Conservation (phyloP, 345 rosid genomes). For the Eucalyptus marginata region DNA sequence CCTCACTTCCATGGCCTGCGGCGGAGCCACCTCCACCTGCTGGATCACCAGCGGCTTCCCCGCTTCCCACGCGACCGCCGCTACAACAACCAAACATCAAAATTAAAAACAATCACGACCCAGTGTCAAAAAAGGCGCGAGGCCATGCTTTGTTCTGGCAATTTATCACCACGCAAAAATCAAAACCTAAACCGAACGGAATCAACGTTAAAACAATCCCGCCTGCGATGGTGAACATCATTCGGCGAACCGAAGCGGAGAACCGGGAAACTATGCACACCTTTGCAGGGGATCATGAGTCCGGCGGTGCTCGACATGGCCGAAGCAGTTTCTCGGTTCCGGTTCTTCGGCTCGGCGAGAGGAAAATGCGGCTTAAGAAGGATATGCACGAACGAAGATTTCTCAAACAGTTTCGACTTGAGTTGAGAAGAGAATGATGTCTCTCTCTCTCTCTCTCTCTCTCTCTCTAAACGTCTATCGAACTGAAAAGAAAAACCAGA, state of each 20-base stretch:
- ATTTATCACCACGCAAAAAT: neutral
- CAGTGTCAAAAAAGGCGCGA: neutral
- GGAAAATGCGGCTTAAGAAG: neutral
- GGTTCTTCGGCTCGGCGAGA: neutral
- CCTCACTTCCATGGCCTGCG: conserved; percentile 35
- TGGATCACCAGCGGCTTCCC: conserved; percentile 39
- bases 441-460: neutral
- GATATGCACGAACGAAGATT: neutral
- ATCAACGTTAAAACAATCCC: neutral
- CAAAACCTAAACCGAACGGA: neutral
- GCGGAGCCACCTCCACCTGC: conserved; percentile 46
- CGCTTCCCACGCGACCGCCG: conserved; percentile 50
- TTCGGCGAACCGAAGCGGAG: neutral
- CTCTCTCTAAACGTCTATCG: neutral
- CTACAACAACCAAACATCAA: neutral
- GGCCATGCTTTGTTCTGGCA: neutral
- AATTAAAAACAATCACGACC: neutral
- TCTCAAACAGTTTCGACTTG: neutral
- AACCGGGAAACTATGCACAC: neutral
- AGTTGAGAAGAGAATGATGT: neutral
- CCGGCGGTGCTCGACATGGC: conserved; percentile 12
- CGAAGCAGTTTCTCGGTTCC: neutral
- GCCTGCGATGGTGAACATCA: neutral
- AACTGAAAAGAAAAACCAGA: neutral
- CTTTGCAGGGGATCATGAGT: conserved; percentile 6